Percentiles rank a stretch among this genome's conserved stretches.
Conservation (phyloP, 306 rosid species). For the Herpetospermum pedunculosum region DNA sequence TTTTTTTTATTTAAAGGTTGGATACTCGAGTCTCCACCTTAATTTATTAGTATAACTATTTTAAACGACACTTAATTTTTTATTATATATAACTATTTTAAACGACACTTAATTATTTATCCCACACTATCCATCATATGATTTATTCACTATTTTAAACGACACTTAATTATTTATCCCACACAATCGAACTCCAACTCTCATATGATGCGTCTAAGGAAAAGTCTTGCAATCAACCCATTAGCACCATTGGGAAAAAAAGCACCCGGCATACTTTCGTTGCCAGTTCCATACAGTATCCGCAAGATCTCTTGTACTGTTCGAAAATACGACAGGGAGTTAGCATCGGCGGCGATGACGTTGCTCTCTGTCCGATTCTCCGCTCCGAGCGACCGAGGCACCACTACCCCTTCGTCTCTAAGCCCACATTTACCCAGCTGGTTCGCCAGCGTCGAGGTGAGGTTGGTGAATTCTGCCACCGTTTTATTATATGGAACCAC, state of each 20-base stretch:
- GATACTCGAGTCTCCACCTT: no score
- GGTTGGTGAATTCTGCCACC: conserved; percentile 16
- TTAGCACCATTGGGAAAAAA: not conserved
- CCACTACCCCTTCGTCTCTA: conserved; percentile 23
- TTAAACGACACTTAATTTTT: no score
- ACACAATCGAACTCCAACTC: no score
- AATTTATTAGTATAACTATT: no score
- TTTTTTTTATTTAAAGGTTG: no score
- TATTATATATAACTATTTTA: no score
- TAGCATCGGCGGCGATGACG: conserved; percentile 11
- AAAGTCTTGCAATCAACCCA: conserved; percentile 1
- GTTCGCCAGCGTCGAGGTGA: conserved; percentile 8
- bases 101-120: no score
- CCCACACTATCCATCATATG: no score
- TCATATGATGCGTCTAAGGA: no score
- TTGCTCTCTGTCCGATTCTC: conserved; percentile 17
- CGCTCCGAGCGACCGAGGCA: conserved; percentile 13
- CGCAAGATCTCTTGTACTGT: conserved; percentile 8
- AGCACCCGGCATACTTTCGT: not conserved
- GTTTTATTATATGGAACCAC: conserved; percentile 17
- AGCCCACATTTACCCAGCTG: conserved; percentile 13
- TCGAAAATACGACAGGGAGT: conserved; percentile 14
- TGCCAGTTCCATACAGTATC: not conserved
- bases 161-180: no score
- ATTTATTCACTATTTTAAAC: no score